These are phyloP conservation scores for Pleurotus djamor DNA, from an alignment of 768 basidiomycete genomes.

Conservation along the genomic window DNA sequence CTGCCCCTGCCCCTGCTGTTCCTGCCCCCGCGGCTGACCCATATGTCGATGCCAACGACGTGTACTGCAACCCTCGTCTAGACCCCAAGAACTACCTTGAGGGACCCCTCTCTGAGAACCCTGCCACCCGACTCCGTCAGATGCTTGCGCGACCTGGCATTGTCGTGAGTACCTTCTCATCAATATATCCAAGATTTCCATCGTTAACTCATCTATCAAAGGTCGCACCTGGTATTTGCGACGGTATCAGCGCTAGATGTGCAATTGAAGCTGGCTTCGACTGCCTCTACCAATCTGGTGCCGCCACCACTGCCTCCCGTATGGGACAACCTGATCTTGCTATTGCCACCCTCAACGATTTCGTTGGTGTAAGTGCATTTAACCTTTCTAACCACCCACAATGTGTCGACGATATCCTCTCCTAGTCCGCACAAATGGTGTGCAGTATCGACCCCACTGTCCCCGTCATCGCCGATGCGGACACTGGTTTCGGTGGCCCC, in stretches of 20 bases:
- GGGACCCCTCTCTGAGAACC: slow-evolving; percentile 65
- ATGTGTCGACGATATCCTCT: neutral
- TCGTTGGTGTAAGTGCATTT: slow-evolving; percentile 46
- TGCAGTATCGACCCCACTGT: slow-evolving; percentile 59
- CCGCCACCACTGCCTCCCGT: slow-evolving; percentile 78
- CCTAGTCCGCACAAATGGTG: slow-evolving; percentile 65
- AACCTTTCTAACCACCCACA: neutral
- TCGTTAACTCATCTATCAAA: slow-evolving; percentile 16
- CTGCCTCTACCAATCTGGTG: slow-evolving; percentile 79
- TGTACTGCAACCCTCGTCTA: slow-evolving; percentile 66
- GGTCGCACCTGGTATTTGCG: slow-evolving; percentile 78
- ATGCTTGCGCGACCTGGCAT: slow-evolving; percentile 72
- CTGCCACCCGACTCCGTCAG: slow-evolving; percentile 70
- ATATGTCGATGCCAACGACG: slow-evolving; percentile 4
- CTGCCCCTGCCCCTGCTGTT: neutral
- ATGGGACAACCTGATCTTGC: slow-evolving; percentile 77
- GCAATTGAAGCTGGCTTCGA: slow-evolving; percentile 78
- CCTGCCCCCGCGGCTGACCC: neutral
- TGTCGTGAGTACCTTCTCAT: slow-evolving; percentile 44
- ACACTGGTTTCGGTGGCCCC: slow-evolving; percentile 81
- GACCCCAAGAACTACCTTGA: slow-evolving; percentile 68
- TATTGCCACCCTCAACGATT: slow-evolving; percentile 76
- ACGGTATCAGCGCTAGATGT: slow-evolving; percentile 77
- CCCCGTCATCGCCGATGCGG: slow-evolving; percentile 79
- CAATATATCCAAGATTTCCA: neutral